phyloP scores from a whole-genome alignment of 176 grass and related monocot genomes.

The Avena eriantha region DNA sequence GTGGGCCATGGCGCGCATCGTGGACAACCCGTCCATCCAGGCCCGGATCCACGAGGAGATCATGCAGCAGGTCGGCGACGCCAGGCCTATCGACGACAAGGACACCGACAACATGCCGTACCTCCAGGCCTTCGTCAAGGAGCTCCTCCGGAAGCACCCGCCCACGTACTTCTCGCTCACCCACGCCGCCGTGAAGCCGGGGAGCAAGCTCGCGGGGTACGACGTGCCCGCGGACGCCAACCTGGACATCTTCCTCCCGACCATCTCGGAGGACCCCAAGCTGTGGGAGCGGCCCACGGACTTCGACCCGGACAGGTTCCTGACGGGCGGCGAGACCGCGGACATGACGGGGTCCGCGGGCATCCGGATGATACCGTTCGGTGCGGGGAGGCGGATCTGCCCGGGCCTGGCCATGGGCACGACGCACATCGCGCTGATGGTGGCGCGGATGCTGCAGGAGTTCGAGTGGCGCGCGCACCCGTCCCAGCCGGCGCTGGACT shows the following conservation, averaged over 20 bases:
- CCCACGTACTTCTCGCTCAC: conserved; percentile 92
- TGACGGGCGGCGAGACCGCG: conserved; percentile 71
- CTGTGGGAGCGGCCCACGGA: conserved; percentile 68
- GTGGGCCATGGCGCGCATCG: conserved; percentile 85
- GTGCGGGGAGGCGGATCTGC: conserved; percentile 83
- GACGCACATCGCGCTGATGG: conserved; percentile 83
- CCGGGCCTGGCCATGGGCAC: conserved; percentile 85
- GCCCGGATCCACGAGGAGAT: conserved; percentile 69
- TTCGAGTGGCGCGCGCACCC: conserved; percentile 88
- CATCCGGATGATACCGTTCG: conserved; percentile 93
- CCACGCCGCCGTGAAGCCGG: conserved; percentile 63
- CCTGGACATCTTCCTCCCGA: conserved; percentile 80
- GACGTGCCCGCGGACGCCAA: conserved; percentile 82
- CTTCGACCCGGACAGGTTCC: conserved; percentile 88
- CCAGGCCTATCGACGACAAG: conserved; percentile 66
- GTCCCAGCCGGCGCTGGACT: conserved; percentile 72
- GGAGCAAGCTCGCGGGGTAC: conserved; percentile 71
- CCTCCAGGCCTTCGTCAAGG: conserved; percentile 95
- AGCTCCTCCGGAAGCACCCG: conserved; percentile 93
- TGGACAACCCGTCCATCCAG: conserved; percentile 76
- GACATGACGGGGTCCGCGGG: conserved; percentile 92
- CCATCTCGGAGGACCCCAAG: conserved; percentile 83
- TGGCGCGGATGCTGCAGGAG: conserved; percentile 87
- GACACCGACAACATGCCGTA: conserved; percentile 83
- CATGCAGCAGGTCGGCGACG: conserved; percentile 50